phyloP scores from a whole-genome alignment of 495 filamentous ascomycete species.

The Aspergillus haitiensis region DNA sequence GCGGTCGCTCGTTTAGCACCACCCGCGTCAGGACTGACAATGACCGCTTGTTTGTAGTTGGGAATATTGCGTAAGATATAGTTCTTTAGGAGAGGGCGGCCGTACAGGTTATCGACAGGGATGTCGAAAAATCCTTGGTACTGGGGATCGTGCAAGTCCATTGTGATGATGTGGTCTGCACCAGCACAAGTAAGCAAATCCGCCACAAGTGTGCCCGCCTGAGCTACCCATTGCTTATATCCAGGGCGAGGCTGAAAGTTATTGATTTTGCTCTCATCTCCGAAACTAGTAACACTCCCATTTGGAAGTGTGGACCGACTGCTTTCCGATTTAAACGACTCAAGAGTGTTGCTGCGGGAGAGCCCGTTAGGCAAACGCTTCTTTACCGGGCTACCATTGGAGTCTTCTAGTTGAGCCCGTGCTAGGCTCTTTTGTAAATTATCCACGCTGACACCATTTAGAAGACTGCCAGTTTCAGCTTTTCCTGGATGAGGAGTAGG shows the following conservation, averaged over 20 bases:
- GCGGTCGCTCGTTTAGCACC: conserved; percentile 96
- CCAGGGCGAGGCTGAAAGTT: conserved; percentile 81
- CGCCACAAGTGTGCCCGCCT: conserved; percentile 92
- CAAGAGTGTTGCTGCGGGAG: conserved; percentile 60
- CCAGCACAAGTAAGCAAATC: conserved; percentile 94
- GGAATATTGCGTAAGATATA: conserved; percentile 90
- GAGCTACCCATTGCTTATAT: conserved; percentile 98
- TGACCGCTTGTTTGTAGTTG: conserved; percentile 81
- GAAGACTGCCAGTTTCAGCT: conserved; percentile 59
- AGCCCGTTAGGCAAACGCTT: conserved; percentile 41
- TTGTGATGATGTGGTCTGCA: conserved; percentile 94
- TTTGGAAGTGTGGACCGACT: conserved; percentile 28
- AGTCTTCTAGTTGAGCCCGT: conserved; percentile 58
- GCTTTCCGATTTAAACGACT: conserved; percentile 54
- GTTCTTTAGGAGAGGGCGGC: conserved; percentile 78
- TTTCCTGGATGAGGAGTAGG: conserved; percentile 74
- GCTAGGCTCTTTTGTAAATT: conserved; percentile 64
- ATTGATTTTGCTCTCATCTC: conserved; percentile 53
- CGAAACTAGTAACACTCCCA: conserved; percentile 40
- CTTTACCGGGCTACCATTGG: conserved; percentile 46
- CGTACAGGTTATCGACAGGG: conserved; percentile 95
- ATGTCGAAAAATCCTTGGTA: conserved; percentile 99
- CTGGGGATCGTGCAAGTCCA: conserved; percentile 95
- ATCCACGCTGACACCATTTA: conserved; percentile 63
- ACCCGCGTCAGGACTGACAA: conserved; percentile 95